Evolutionary conservation across 495 filamentous ascomycete genomes (phyloP).

Genomic region (Articulospora tetracladia): DNA sequence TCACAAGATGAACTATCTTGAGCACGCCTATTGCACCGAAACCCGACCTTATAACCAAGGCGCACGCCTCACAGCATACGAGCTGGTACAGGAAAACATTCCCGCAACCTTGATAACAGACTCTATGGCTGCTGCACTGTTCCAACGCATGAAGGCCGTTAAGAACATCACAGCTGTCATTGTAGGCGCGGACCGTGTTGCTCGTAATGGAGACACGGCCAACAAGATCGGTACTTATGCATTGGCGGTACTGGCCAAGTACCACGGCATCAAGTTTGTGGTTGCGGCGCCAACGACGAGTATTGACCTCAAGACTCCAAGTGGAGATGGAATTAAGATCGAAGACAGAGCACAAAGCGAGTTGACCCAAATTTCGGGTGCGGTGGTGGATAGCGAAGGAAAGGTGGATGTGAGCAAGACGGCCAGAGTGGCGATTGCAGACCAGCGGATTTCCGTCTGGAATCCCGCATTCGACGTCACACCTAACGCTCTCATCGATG

Average conservation of each 20-base stretch:
- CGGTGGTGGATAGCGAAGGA: slow-evolving; percentile 46
- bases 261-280: slow-evolving; percentile 89
- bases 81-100: slow-evolving; percentile 88
- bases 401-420: slow-evolving; percentile 46
- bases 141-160: slow-evolving; percentile 51
- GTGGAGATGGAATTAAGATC: slow-evolving; percentile 76
- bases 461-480: slow-evolving; percentile 98
- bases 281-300: slow-evolving; percentile 94
- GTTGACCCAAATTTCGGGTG: slow-evolving; percentile 76
- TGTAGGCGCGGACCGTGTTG: slow-evolving; percentile 92
- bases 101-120: slow-evolving; percentile 94
- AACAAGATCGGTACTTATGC: slow-evolving; percentile 98
- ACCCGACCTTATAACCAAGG: slow-evolving; percentile 98
- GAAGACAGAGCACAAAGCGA: slow-evolving; percentile 80
- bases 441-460: slow-evolving; percentile 80
- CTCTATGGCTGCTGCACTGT: slow-evolving; percentile 88
- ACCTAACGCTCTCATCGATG: slow-evolving; percentile 81
- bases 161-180: slow-evolving; percentile 76
- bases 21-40: slow-evolving; percentile 91
- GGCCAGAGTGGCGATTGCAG: slow-evolving; percentile 75
- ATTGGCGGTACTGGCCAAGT: slow-evolving; percentile 77
- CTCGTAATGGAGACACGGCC: slow-evolving; percentile 93
- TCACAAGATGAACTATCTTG: slow-evolving; percentile 55
- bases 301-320: slow-evolving; percentile 77
- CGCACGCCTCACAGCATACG: slow-evolving; percentile 89